Evolutionary conservation across 1,284 basidiomycete genomes (phyloP), one percentile per base, ranked within the genome.

Genomic region (Puccinia triticina): DNA sequence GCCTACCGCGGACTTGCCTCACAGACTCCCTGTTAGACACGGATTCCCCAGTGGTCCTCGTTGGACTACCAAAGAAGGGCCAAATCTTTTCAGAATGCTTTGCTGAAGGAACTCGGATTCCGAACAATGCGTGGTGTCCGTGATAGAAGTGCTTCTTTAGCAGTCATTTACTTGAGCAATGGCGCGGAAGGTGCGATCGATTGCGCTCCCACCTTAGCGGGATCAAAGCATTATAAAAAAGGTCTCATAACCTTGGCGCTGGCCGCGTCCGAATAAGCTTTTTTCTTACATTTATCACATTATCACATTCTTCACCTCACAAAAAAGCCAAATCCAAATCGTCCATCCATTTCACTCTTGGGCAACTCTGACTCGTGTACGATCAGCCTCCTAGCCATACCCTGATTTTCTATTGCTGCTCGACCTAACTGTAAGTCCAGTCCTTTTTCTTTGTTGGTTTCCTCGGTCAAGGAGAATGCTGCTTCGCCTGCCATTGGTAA

Each of bases 371-470:
- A 23, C 23, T 67, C 64, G 21, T 26, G 18, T 43, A 4, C 40
- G 23, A 67, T 43, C 40, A 18, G 14, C 64, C n/a, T 43, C 23
- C 64, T 2, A 46, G n/a, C 26, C 64, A 18, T 26, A 23, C 64
- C 40, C 23, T 67, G 23, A 67, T 43, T 46, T 46, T 46, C 40
- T 67, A 23, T 67, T 67, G 64, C 64, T 46, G 40, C 61, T n/a
- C 34, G n/a, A 66, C 14, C 21, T 66, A 32, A 46, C 37, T 12
- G 64, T 67, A 67, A 67, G 64, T 64, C 61, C 12, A 12, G 40
- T 12, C 40, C 40, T 43, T 43, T 43, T 43, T 43, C 40, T 43
- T 43, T 43, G 40, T 43, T 43, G 40, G 40, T 43, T 43, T 43
- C 40, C 12, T 43, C 12, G 40, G 40, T 43, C 40, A 43, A 43